Evolutionary conservation across 331 rosid species (phyloP).

Genomic region (Acacia pycnantha): DNA sequence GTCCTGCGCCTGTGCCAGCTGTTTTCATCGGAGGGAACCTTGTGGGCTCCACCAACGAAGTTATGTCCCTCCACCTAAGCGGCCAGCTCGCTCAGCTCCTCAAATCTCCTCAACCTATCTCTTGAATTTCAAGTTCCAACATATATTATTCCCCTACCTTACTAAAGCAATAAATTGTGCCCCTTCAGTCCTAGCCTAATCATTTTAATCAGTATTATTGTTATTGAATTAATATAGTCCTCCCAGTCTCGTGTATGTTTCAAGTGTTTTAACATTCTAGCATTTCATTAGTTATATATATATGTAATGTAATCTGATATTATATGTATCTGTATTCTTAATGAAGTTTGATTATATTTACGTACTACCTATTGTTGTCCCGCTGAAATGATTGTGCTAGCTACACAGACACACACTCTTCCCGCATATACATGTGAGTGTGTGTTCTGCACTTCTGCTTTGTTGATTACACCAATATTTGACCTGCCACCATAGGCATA

Average conservation of each 20-base stretch:
- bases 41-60: conserved; percentile 95
- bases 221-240: not conserved
- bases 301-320: conserved; percentile 41
- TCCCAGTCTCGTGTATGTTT: conserved; percentile 28
- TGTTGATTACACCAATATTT: too few relatives aligned
- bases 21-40: conserved; percentile 89
- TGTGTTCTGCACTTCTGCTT: not conserved
- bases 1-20: conserved; percentile 73
- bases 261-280: conserved; percentile 36
- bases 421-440: not conserved
- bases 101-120: conserved; percentile 39
- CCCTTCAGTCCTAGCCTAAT: not conserved
- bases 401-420: not conserved
- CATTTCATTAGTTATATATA: conserved; percentile 51
- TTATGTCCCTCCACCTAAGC: conserved; percentile 94
- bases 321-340: conserved; percentile 38
- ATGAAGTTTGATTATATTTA: conserved; percentile 47
- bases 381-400: not conserved
- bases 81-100: conserved; percentile 58
- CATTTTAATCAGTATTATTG: not conserved
- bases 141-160: conserved; percentile 14
- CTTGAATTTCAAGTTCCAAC: not conserved
- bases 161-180: conserved; percentile 50
- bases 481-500: too few relatives aligned
- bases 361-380: not conserved